Percentiles rank a stretch among this genome's conserved stretches.
These are phyloP conservation scores for Trametes villosa DNA, from an alignment of 768 basidiomycete genomes.

Conservation along the genomic window DNA sequence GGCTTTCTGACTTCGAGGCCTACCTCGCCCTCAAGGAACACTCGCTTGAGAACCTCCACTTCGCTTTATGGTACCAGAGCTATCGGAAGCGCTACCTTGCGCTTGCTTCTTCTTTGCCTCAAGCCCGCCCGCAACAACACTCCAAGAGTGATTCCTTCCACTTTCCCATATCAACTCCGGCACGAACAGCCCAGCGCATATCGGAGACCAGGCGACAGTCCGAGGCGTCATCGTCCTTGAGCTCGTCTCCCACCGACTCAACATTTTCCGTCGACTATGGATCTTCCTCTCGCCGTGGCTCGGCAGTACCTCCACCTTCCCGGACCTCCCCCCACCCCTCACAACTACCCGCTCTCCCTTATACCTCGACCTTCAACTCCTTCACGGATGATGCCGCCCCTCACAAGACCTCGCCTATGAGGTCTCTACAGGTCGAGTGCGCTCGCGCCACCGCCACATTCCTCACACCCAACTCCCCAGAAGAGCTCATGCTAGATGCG, in stretches of 20 bases:
- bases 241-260: slow-evolving; percentile 6
- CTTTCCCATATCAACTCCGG: slow-evolving; percentile 17
- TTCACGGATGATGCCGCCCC: neutral
- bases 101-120: slow-evolving; percentile 6
- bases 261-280: neutral
- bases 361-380: neutral
- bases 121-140: neutral
- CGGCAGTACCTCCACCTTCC: neutral
- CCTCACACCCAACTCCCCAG: slow-evolving; percentile 24
- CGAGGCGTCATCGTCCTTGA: neutral
- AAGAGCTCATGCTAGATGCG: slow-evolving; percentile 30
- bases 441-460: slow-evolving; percentile 31
- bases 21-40: slow-evolving; percentile 34
- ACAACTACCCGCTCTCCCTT: neutral
- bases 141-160: slow-evolving; percentile 9
- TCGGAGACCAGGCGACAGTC: slow-evolving; percentile 5
- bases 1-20: slow-evolving; percentile 36
- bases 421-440: slow-evolving; percentile 35
- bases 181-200: slow-evolving; percentile 17
- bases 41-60: slow-evolving; percentile 37
- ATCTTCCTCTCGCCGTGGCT: neutral
- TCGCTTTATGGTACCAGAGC: slow-evolving; percentile 42
- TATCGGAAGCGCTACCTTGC: slow-evolving; percentile 42
- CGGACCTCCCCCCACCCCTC: neutral
- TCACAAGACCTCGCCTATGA: neutral